Conservation (phyloP, 148 eudicot species). For the Rhododendron kiyosumense region DNA sequence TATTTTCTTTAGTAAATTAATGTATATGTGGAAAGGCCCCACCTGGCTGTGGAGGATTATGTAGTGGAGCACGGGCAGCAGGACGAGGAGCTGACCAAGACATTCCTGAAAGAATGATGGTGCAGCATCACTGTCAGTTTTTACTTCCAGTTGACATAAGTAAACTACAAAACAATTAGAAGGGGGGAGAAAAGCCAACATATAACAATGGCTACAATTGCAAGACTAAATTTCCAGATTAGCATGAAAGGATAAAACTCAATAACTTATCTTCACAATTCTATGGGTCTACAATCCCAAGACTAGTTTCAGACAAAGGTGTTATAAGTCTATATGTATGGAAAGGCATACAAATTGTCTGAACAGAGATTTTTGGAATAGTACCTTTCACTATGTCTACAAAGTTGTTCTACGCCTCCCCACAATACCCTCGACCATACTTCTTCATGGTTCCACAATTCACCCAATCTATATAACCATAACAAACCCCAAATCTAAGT, state of each 20-base stretch:
- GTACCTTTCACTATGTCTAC: neutral
- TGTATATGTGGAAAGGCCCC: neutral
- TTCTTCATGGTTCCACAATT: neutral
- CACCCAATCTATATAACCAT: neutral
- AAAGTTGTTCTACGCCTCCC: neutral
- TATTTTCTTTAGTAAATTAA: neutral
- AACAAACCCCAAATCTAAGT: neutral
- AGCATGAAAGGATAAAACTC: neutral
- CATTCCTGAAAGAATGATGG: constrained; percentile 4
- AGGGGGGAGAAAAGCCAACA: neutral
- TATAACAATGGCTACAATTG: neutral
- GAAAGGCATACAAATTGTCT: neutral
- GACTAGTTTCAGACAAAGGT: neutral
- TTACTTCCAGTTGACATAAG: neutral
- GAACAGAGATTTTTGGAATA: neutral
- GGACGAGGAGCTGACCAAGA: constrained; percentile 15
- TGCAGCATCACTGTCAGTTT: neutral
- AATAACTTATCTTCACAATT: neutral
- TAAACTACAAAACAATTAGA: neutral
- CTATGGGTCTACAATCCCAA: neutral
- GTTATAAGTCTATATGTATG: neutral
- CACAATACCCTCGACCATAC: neutral
- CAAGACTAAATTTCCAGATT: too few species aligned
- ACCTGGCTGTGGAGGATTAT: constrained; percentile 16
- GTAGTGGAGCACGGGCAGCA: neutral